Conservation (phyloP, 2,329 filamentous ascomycete genomes). For the Cytospora schulzeri region DNA sequence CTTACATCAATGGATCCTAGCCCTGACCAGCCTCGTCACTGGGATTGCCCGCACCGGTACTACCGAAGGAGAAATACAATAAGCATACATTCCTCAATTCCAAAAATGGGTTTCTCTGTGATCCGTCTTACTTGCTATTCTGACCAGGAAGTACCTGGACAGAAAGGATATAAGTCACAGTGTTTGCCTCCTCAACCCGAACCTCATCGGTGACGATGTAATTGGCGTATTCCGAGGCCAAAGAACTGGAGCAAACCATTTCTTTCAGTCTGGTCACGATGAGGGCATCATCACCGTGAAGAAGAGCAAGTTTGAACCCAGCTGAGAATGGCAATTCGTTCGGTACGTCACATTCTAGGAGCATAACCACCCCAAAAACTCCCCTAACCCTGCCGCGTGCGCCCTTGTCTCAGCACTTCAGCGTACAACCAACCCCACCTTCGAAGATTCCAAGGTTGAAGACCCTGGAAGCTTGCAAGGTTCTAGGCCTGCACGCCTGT, state of each 20-base stretch:
- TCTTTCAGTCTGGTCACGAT: not conserved
- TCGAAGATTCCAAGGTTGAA: not conserved
- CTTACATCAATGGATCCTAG: too few species aligned
- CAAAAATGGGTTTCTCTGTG: too few species aligned
- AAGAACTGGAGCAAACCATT: not conserved
- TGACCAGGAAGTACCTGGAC: too few species aligned
- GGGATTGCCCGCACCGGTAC: too few species aligned
- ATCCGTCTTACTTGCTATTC: too few species aligned
- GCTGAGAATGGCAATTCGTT: not conserved
- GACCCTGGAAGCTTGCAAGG: slow-evolving; percentile 16
- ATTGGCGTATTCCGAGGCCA: not conserved
- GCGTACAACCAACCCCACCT: not conserved
- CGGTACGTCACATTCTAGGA: not conserved
- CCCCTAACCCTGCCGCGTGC: slow-evolving; percentile 5
- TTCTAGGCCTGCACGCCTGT: slow-evolving; percentile 20
- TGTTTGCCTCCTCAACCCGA: not conserved
- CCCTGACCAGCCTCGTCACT: too few species aligned
- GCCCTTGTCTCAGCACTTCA: not conserved
- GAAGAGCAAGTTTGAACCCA: not conserved
- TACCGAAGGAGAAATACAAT: too few species aligned
- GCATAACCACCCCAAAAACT: not conserved
- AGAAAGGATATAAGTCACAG: not conserved
- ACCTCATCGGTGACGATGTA: not conserved
- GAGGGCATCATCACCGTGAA: not conserved
- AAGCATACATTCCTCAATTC: too few species aligned